These are phyloP conservation scores for Escovopsis sp. DNA, from an alignment of 2,329 filamentous ascomycete genomes.

Conservation along the genomic window DNA sequence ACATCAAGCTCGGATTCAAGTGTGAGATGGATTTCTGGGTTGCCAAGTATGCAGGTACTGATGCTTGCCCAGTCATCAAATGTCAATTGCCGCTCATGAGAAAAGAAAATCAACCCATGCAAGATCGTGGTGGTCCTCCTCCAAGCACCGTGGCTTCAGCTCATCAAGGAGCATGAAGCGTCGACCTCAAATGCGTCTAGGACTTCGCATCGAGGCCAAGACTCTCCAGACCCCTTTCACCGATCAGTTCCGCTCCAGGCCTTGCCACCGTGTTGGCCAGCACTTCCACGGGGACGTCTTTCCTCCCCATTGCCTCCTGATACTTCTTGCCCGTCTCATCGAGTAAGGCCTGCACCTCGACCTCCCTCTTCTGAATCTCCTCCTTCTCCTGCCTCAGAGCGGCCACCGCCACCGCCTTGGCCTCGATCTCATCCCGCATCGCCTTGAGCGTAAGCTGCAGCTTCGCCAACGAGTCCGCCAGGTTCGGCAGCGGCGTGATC, in stretches of 20 bases:
- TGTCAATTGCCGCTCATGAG: no score
- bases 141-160: no score
- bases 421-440: slow-evolving; percentile 48
- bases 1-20: no score
- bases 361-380: slow-evolving; percentile 54
- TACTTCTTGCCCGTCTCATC: slow-evolving; percentile 63
- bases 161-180: no score
- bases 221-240: slow-evolving; percentile 22
- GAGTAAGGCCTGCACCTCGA: slow-evolving; percentile 65
- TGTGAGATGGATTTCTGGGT: no score
- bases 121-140: no score
- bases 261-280: slow-evolving; percentile 6
- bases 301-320: slow-evolving; percentile 26
- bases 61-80: no score
- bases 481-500: slow-evolving; percentile 62
- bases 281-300: slow-evolving; percentile 4
- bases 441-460: slow-evolving; percentile 45
- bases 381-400: slow-evolving; percentile 53
- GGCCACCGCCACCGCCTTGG: slow-evolving; percentile 48
- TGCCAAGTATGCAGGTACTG: no score
- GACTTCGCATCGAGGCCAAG: slow-evolving; percentile 14
- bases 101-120: no score
- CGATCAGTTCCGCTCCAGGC: slow-evolving; percentile 11
- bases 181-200: no score
- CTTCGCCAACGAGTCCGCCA: slow-evolving; percentile 51